Evolutionary conservation across 2,329 filamentous ascomycete genomes (phyloP), one percentile per base, ranked within the genome.

Genomic region (Talaromyces piceae): DNA sequence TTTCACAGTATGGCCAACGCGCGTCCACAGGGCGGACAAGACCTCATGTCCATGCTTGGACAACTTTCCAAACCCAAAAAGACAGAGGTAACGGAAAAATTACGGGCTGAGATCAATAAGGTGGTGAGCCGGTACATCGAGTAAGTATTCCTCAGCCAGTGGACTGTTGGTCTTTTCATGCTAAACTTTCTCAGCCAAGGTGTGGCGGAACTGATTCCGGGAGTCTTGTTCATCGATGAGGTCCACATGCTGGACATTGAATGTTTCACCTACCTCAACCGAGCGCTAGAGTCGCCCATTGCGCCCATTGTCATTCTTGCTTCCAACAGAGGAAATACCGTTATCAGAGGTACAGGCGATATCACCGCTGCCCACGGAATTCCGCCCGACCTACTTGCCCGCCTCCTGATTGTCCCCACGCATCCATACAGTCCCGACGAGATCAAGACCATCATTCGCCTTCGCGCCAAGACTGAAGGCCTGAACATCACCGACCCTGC

Each of bases 31-130:
- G 93, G 93, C 49, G 93, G 93, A 41, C 93, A 98, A 77, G 93
- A 98, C 70, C 95, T 98, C 59, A 97, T 98, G 91, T 96, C 91
- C 76, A 97, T 98, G 93, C 97, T 98, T 91, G 93, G 93, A 63
- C 93, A 98, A 73, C 75, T 98, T 65, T 96, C 97, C 90, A 97
- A 97, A 80, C 93, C 93, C 56, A 94, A 94, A 77, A 96, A 96
- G 84, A 98, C 93, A 5, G 93, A 98, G 70, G 97, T 98, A 65
- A 98, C 93, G 26, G 93, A 98, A 73, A 98, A 98, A 77, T 76
- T 98, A 64, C 83, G 93, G 54, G 77, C 82, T 51, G 93, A 98
- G 75, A 97, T 98, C 76, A 96, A 98, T 81, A 97, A 97, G 76
- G 91, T 98, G 26, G 93, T 98, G 59, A 95, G 90, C 78, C 90